These are phyloP conservation scores for Phytophthora europaea DNA, from an alignment of 352 stramenopile species.

Conservation along the genomic window DNA sequence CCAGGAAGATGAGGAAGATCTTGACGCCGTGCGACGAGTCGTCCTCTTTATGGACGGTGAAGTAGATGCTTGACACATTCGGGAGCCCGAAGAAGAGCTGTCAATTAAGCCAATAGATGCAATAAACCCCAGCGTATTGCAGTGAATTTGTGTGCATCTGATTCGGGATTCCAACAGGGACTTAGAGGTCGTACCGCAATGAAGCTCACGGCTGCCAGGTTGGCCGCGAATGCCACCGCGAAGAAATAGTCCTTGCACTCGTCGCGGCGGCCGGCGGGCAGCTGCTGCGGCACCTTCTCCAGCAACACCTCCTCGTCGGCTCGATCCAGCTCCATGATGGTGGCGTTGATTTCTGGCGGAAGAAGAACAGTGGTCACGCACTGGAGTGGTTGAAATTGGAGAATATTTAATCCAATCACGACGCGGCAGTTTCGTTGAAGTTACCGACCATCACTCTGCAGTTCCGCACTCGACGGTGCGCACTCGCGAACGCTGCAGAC, in stretches of 20 bases:
- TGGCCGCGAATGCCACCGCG: slow-evolving; percentile 68
- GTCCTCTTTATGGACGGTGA: slow-evolving; percentile 74
- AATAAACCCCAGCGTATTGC: neutral
- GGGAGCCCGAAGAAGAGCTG: slow-evolving; percentile 81
- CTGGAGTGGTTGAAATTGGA: slow-evolving; percentile 19
- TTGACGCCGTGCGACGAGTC: slow-evolving; percentile 77
- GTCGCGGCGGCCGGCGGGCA: slow-evolving; percentile 39
- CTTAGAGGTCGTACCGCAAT: slow-evolving; percentile 58
- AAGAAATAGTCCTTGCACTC: slow-evolving; percentile 79
- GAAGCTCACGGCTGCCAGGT: slow-evolving; percentile 60
- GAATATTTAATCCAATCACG: slow-evolving; percentile 24
- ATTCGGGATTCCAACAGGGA: slow-evolving; percentile 9
- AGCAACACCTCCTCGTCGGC: slow-evolving; percentile 72
- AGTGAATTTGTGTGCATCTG: slow-evolving; percentile 23
- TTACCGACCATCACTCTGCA: slow-evolving; percentile 29
- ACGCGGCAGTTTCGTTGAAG: slow-evolving; percentile 44
- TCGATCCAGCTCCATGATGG: slow-evolving; percentile 71
- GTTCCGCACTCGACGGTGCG: slow-evolving; percentile 5
- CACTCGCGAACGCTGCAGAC: neutral
- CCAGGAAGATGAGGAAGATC: slow-evolving; percentile 75
- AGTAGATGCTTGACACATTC: slow-evolving; percentile 82
- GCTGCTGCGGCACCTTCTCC: slow-evolving; percentile 58
- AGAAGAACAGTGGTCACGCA: slow-evolving; percentile 17
- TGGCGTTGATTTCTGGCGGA: slow-evolving; percentile 15
- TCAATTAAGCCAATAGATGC: neutral